Base-by-base conservation (phyloP, 2,329 filamentous ascomycete species). In the Paracoccidioides lutzii region DNA sequence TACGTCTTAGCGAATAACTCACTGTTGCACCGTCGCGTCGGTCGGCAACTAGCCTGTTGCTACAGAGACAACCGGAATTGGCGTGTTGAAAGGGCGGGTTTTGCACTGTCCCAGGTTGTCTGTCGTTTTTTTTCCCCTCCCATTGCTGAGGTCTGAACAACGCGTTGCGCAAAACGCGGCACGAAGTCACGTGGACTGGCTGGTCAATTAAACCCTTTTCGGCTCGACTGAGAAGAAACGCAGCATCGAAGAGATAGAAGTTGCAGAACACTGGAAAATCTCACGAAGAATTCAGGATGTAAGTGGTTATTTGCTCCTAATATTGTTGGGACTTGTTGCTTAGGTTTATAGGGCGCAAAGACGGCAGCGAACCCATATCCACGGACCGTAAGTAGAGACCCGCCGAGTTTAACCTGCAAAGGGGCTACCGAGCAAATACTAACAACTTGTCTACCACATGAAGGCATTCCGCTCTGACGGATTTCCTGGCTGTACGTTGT, bases 391-490 rank as follows among this genome's bases (percentile, higher is more conserved):
- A 63, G 74, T 60, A 48, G 15, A n/a, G 0, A 9, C 14, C 12
- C 40, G 1, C 30, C 7, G 2, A 33, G 8, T 12, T 14, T 33
- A 3, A 3, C 41, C 15, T 8, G 10, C 30, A 22, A 10, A 10
- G 53, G 28, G 32, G 33, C 22, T 22, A 22, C 22, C 22, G 22
- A 22, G 22, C 22, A 22, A 22, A 22, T 22, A 22, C 22, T 49
- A 53, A 44, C 60, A 22, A 22, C 22, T 22, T 22, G 22, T 22
- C 22, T 22, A 22, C 22, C 22, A 22, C 22, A 43, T 30, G 7
- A 56, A 78, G 76, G 35, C 82, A 82, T 61, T 85, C 82, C 57
- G 83, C 83, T 10, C 71, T 86, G 64, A 86, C 83, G 5, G 82
- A 85, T 64, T 86, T 85, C 63, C 71, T 85, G 54, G 82, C 82